These are phyloP conservation scores for Candida michaelii DNA, from an alignment of 805 yeast genomes.

Conservation along the genomic window DNA sequence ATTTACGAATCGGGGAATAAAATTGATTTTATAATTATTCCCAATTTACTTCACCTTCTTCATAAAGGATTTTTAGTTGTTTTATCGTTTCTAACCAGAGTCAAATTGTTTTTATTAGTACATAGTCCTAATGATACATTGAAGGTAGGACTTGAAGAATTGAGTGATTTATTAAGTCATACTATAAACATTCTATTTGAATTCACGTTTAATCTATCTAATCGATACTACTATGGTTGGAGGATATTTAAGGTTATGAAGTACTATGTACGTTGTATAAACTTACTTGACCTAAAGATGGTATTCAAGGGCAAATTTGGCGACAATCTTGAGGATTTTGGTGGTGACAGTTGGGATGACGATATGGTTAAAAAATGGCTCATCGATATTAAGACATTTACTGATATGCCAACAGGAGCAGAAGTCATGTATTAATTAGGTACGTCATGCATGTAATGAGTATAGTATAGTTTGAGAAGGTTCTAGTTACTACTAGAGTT, in stretches of 20 bases:
- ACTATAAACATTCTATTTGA: constrained; percentile 3
- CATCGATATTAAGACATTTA: background rate
- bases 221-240: constrained; percentile 64
- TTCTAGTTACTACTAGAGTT: no score
- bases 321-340: background rate
- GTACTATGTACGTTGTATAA: constrained; percentile 5
- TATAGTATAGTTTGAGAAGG: no score
- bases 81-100: constrained; percentile 5
- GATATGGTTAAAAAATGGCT: constrained; percentile 1
- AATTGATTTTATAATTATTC: constrained; percentile 10
- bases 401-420: background rate
- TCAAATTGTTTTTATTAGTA: background rate
- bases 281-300: background rate
- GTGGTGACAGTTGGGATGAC: background rate
- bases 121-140: background rate
- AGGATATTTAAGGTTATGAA: constrained; percentile 28
- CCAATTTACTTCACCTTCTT: constrained; percentile 10
- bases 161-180: background rate
- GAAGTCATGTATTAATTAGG: background rate
- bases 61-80: constrained; percentile 9
- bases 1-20: constrained; percentile 1
- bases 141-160: background rate
- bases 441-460: no score
- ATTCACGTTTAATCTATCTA: constrained; percentile 36
- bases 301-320: background rate